Conservation (phyloP, 2,329 filamentous ascomycete genomes). For the Botrytis elliptica region DNA sequence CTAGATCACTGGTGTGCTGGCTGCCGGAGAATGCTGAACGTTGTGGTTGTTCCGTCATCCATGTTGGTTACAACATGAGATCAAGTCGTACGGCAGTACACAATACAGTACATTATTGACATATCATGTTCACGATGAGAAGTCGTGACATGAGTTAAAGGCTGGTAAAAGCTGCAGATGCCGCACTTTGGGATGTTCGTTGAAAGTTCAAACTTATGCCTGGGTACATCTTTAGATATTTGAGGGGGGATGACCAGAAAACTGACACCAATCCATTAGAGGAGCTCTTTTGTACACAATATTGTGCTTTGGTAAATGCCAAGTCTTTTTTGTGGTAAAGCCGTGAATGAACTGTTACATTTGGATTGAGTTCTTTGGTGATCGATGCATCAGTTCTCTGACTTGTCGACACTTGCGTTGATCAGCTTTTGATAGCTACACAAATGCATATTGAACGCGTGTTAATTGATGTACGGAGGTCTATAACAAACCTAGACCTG, state of each 20-base stretch:
- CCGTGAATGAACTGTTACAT: background rate
- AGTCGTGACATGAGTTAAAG: background rate
- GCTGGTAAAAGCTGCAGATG: constrained; percentile 4
- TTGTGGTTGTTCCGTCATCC: constrained; percentile 2
- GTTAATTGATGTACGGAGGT: constrained; percentile 4
- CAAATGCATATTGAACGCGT: constrained; percentile 17
- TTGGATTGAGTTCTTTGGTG: background rate
- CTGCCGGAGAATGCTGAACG: constrained; percentile 10
- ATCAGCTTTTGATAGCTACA: constrained; percentile 5
- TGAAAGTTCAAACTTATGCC: background rate
- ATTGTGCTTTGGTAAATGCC: background rate
- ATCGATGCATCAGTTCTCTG: constrained; percentile 7
- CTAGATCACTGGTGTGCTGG: constrained; percentile 9
- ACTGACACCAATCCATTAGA: background rate
- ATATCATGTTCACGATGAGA: background rate
- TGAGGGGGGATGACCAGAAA: background rate
- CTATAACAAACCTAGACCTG: background rate
- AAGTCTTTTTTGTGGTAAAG: background rate
- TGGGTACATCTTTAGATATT: background rate
- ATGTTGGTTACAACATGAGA: constrained; percentile 9
- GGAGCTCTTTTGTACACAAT: background rate
- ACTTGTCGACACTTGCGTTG: constrained; percentile 5
- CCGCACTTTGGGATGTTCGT: background rate
- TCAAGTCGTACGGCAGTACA: background rate
- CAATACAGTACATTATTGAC: background rate